phyloP scores from a whole-genome alignment of 768 basidiomycete species.

The Naematelia encephala region DNA sequence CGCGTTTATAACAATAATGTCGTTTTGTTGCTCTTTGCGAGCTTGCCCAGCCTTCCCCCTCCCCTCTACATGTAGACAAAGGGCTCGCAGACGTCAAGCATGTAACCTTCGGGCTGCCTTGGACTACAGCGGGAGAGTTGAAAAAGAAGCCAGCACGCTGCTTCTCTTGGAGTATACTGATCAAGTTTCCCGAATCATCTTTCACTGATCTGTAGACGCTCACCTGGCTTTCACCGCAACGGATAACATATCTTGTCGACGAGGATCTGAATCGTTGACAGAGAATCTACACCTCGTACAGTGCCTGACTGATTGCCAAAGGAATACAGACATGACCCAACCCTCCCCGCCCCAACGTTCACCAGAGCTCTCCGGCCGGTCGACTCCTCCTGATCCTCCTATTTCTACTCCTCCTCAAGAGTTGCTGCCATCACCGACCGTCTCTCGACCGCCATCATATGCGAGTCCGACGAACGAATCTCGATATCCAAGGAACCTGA shows the following conservation, averaged over 20 bases:
- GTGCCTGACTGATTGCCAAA: neutral
- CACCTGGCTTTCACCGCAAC: too few relatives aligned
- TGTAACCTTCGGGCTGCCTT: too few relatives aligned
- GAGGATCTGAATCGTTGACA: too few relatives aligned
- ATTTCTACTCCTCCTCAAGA: neutral
- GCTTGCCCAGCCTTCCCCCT: too few relatives aligned
- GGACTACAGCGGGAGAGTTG: too few relatives aligned
- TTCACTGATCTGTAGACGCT: too few relatives aligned
- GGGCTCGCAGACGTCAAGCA: too few relatives aligned
- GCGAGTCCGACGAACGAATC: slow-evolving; percentile 11
- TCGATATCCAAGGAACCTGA: slow-evolving; percentile 16
- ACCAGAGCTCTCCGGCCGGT: neutral
- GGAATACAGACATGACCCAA: slow-evolving; percentile 1
- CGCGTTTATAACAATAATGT: neutral
- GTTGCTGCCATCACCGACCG: slow-evolving; percentile 12
- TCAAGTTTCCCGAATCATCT: too few relatives aligned
- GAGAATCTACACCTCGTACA: neutral
- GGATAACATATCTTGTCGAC: too few relatives aligned
- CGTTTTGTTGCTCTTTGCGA: neutral
- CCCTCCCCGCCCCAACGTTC: neutral
- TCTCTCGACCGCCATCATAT: slow-evolving; percentile 20
- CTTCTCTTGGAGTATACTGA: too few relatives aligned
- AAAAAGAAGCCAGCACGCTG: too few relatives aligned
- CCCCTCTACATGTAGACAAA: too few relatives aligned
- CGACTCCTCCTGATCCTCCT: neutral